Conservation (phyloP, 306 rosid species). For the Arachis hypogaea region DNA sequence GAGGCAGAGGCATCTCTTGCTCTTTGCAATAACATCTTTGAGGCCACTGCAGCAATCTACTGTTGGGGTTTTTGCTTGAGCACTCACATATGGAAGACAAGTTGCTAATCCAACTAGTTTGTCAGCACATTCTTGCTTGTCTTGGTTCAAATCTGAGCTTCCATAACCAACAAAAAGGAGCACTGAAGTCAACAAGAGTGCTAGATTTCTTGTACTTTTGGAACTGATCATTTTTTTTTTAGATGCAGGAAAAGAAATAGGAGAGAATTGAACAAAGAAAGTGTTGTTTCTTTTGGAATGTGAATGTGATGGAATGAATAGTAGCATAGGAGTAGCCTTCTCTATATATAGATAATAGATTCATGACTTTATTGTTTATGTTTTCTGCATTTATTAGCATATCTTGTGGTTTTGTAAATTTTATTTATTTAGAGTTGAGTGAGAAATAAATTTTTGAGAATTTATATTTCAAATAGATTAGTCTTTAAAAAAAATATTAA, state of each 20-base stretch:
- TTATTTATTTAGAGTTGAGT: no score
- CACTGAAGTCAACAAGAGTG: slow-evolving; percentile 32
- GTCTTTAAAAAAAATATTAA: no score
- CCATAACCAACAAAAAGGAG: slow-evolving; percentile 44
- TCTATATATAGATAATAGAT: no score
- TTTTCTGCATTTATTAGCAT: background rate
- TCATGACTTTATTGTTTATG: background rate
- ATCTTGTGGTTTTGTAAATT: background rate
- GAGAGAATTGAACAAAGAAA: background rate
- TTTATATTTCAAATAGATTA: no score
- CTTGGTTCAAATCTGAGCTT: slow-evolving; percentile 60
- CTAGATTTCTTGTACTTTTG: slow-evolving; percentile 3
- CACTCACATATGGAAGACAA: slow-evolving; percentile 69
- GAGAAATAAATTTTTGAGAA: no score
- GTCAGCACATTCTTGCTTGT: slow-evolving; percentile 67
- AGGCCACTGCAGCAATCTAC: slow-evolving; percentile 75
- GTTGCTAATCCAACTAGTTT: slow-evolving; percentile 52
- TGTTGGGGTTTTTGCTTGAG: slow-evolving; percentile 64
- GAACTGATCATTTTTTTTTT: slow-evolving; percentile 41
- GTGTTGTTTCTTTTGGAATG: background rate
- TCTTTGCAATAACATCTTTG: slow-evolving; percentile 53
- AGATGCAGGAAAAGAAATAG: slow-evolving; percentile 4
- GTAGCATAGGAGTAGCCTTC: no score
- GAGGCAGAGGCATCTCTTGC: slow-evolving; percentile 70
- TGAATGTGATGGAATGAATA: background rate